Base-by-base conservation (phyloP, 257 asterid species). In the Eustoma russellianum region DNA sequence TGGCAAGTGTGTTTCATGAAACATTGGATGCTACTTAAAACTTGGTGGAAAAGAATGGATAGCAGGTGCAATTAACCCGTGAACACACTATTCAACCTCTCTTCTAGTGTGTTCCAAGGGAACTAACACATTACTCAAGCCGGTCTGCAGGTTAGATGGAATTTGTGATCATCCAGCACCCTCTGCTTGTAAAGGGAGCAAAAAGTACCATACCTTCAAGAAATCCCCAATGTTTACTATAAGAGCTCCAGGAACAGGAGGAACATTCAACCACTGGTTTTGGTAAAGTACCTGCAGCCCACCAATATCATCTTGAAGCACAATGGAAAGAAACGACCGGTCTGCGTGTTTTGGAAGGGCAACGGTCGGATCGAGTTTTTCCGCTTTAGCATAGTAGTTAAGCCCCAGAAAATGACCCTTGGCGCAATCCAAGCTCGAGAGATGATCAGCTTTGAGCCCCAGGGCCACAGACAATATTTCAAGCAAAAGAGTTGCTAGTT, bases 221-320 rank as follows among this genome's bases (percentile, higher is more conserved):
- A 69, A 61, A 49, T 63, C 74, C 5, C 70, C 74, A n/a, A 69
- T 53, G 13, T 69, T 69, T 6, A 69, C 63, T 1, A 69, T 66
- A 0, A 69, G 16, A 41, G 74, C 62, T 30, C 57, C 63, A 11
- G 57, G 17, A 3, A 19, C 14, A 9, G 70, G 70, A 45, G 64
- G 70, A 50, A 70, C 48, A 64, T 70, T 44, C 24, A 70, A 56
- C 75, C 67, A 70, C 3, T 64, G 60, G 34, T 70, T 65, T 16
- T 70, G 17, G 15, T 64, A 35, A 34, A 70, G 60, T 11, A 64
- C 55, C 49, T 64, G 67, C 5, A 70, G 70, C 11, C 75, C 75
- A 47, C 75, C 70, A 8, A 64, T 48, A 8, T 64, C 33, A 46
- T 70, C 75, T 54, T 70, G 70, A 19, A 70, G 46, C 10, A 70